These are phyloP conservation scores for Bryum argenteum DNA, from an alignment of 225 moss, liverwort and hornwort genomes.

Conservation along the genomic window DNA sequence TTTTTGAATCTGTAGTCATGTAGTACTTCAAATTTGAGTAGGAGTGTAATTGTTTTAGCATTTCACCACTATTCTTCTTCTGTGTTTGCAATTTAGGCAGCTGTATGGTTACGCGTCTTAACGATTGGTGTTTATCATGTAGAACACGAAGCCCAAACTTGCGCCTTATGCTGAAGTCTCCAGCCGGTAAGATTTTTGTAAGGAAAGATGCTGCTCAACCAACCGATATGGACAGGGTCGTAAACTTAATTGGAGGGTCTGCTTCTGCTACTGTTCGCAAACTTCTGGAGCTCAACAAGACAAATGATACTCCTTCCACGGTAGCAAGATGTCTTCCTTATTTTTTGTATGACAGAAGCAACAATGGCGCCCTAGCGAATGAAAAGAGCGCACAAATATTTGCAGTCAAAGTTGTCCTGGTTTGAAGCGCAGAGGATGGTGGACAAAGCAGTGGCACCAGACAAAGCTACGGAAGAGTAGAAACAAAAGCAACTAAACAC, in stretches of 20 bases:
- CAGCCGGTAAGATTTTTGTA: slow-evolving; percentile 73
- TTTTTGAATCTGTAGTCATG: slow-evolving; percentile 14
- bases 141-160: slow-evolving; percentile 92
- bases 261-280: slow-evolving; percentile 45
- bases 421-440: too few species aligned
- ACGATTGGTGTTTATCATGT: slow-evolving; percentile 24
- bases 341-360: slow-evolving; percentile 64
- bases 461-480: too few species aligned
- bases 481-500: too few species aligned
- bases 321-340: slow-evolving; percentile 90
- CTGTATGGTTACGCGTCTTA: slow-evolving; percentile 10
- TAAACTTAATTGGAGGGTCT: slow-evolving; percentile 73
- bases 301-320: slow-evolving; percentile 58
- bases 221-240: slow-evolving; percentile 70
- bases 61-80: slow-evolving; percentile 10
- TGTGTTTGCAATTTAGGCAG: slow-evolving; percentile 18
- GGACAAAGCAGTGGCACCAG: too few species aligned
- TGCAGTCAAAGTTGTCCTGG: too few species aligned
- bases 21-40: too few species aligned
- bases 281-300: slow-evolving; percentile 46
- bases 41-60: background rate
- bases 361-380: too few species aligned
- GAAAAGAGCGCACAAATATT: too few species aligned
- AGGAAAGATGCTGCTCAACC: slow-evolving; percentile 60
- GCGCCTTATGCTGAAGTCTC: slow-evolving; percentile 72